Evolutionary conservation across 2,329 filamentous ascomycete genomes (phyloP).

Genomic region (Scedosporium aurantiacum): DNA sequence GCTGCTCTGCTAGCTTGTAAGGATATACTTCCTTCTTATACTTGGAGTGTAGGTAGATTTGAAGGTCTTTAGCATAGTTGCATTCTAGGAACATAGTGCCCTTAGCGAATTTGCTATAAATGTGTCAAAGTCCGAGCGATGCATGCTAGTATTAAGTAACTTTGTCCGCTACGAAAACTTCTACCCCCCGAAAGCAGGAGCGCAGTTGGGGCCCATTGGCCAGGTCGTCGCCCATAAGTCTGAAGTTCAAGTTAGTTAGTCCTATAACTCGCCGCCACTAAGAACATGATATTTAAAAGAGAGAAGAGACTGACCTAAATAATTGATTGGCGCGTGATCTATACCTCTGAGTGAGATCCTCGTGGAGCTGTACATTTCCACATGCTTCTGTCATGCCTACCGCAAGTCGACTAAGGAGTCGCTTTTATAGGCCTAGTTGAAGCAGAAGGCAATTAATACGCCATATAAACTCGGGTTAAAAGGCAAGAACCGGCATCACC

Average conservation of each 20-base stretch:
- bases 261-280: neutral
- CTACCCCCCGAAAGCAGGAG: neutral
- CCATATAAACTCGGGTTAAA: slow-evolving; percentile 3
- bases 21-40: slow-evolving; percentile 6
- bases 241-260: neutral
- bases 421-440: neutral
- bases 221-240: slow-evolving; percentile 4
- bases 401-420: slow-evolving; percentile 5
- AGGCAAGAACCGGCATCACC: slow-evolving; percentile 4
- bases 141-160: slow-evolving; percentile 6
- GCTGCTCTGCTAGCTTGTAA: slow-evolving; percentile 7
- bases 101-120: slow-evolving; percentile 3
- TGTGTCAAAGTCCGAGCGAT: neutral
- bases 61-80: slow-evolving; percentile 6
- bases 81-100: slow-evolving; percentile 6
- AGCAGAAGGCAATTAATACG: slow-evolving; percentile 3
- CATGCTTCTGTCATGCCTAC: slow-evolving; percentile 4
- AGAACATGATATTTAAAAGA: neutral
- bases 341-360: slow-evolving; percentile 4
- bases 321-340: neutral
- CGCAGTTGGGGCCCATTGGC: neutral
- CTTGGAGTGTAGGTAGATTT: slow-evolving; percentile 3
- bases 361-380: neutral
- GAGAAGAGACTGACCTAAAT: slow-evolving; percentile 1
- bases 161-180: slow-evolving; percentile 2